Conservation (phyloP, 441 rosid genomes). For the Populus hybrid region DNA sequence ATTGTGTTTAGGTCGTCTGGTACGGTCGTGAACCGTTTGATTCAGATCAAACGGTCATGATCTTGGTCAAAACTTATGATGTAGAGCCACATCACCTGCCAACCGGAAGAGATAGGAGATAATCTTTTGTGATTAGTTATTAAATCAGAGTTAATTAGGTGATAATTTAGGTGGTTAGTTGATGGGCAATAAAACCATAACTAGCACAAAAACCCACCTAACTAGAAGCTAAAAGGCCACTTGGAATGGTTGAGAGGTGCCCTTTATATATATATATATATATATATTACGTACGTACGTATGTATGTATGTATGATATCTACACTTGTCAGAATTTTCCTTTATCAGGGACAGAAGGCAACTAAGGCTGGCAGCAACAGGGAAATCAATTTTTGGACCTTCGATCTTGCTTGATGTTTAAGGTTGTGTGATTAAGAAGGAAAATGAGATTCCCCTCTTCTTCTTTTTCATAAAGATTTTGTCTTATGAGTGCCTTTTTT, state of each 20-base stretch:
- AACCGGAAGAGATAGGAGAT: not conserved
- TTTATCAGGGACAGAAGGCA: not conserved
- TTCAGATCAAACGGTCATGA: too few species aligned
- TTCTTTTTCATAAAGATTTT: not conserved
- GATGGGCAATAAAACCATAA: not conserved
- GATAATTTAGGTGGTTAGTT: not conserved
- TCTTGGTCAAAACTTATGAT: not conserved
- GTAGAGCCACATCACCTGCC: not conserved
- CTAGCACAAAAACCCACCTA: not conserved
- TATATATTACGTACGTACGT: too few species aligned
- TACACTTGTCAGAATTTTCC: not conserved
- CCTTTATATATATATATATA: too few species aligned
- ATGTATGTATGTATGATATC: too few species aligned
- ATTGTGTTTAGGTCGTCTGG: not conserved
- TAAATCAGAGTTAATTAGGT: not conserved
- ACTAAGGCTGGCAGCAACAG: not conserved
- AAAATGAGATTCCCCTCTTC: not conserved
- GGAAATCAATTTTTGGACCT: not conserved
- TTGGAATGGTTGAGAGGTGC: not conserved
- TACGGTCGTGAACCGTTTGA: not conserved
- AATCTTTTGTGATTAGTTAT: not conserved
- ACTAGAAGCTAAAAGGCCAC: not conserved
- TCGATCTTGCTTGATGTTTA: not conserved
- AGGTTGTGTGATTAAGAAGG: not conserved
- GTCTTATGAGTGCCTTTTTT: not conserved